Evolutionary conservation across 2,329 filamentous ascomycete species (phyloP), one percentile per base, ranked within the genome.

Genomic region (Penicillium sp.): DNA sequence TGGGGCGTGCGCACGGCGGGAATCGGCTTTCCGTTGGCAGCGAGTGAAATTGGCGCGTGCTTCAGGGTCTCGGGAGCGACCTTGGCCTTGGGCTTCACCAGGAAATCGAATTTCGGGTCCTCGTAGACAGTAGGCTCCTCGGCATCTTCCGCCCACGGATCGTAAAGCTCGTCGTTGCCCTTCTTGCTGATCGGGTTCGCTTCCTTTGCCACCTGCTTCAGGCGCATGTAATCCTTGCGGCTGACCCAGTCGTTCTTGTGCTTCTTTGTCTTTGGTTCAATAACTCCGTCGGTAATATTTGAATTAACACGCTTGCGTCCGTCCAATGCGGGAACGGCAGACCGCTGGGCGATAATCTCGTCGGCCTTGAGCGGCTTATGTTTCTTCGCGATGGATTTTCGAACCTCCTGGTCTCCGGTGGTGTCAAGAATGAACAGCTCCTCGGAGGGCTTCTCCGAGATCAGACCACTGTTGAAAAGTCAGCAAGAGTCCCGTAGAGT

Each of bases 341-440:
- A 97, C 64, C 95, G 89, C 71, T 89, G 84, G 33, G 90, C 88
- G 69, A 99, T 88, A 65, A 99, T 98, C 74, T 98, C 91, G 74
- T 99, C 94, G 65, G 89, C 88, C 78, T 92, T 96, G 68, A 99
- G 85, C 5, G 85, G 84, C 80, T 96, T 97, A 74, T 88, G 86
- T 66, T 82, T 80, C 73, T 89, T 90, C 64, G 86, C 83, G 70
- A 87, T 83, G 64, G 85, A 79, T 72, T 88, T 89, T 58, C 86
- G 82, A 63, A 93, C 86, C 55, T 84, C 80, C 52, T 83, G 79
- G 70, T 93, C 89, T 63, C 93, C 92, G 52, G 83, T 82, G 1
- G 87, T 87, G 74, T 98, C 95, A 72, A 97, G 79, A 37, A 87
- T 84, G 81, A 98, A 99, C 59, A 99, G 89, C 59, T 96, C 88